These are phyloP conservation scores for Excoecaria agallocha DNA, from an alignment of 345 rosid species.

Conservation along the genomic window DNA sequence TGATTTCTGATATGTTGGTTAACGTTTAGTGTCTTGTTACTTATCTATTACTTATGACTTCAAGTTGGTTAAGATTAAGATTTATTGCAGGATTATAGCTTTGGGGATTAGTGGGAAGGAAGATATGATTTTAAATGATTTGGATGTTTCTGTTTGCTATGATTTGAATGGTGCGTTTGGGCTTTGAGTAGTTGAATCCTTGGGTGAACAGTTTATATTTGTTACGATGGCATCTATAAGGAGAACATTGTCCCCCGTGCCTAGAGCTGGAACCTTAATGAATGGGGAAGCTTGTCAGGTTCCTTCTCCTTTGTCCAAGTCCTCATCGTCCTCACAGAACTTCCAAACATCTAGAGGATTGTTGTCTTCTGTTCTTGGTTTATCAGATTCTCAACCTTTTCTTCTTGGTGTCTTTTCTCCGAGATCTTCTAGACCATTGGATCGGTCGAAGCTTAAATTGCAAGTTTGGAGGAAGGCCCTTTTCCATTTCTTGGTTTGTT, in stretches of 20 bases:
- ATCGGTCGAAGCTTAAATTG: conserved; percentile 46
- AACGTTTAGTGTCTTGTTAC: not conserved
- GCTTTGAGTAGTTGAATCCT: not conserved
- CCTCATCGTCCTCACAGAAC: conserved; percentile 36
- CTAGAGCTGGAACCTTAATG: conserved; percentile 38
- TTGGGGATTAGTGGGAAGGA: not conserved
- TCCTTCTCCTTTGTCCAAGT: conserved; percentile 59
- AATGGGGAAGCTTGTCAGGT: conserved; percentile 49
- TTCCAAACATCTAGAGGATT: conserved; percentile 36
- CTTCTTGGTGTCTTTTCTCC: conserved; percentile 34
- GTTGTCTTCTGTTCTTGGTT: conserved; percentile 37
- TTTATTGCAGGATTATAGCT: not conserved
- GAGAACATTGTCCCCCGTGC: conserved; percentile 55
- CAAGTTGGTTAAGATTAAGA: not conserved
- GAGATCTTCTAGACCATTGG: conserved; percentile 40
- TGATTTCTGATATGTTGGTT: not conserved
- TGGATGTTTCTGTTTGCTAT: conserved; percentile 8
- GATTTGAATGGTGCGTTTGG: not conserved
- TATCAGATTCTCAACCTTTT: conserved; percentile 40
- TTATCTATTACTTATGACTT: not conserved
- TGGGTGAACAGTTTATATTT: not conserved
- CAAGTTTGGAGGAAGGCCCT: conserved; percentile 52
- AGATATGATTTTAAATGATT: conserved; percentile 10
- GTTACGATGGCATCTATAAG: conserved; percentile 62
- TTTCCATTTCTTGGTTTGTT: conserved; percentile 49